Evolutionary conservation across 805 yeast species (phyloP).

Genomic region (Yarrowia hollandica): DNA sequence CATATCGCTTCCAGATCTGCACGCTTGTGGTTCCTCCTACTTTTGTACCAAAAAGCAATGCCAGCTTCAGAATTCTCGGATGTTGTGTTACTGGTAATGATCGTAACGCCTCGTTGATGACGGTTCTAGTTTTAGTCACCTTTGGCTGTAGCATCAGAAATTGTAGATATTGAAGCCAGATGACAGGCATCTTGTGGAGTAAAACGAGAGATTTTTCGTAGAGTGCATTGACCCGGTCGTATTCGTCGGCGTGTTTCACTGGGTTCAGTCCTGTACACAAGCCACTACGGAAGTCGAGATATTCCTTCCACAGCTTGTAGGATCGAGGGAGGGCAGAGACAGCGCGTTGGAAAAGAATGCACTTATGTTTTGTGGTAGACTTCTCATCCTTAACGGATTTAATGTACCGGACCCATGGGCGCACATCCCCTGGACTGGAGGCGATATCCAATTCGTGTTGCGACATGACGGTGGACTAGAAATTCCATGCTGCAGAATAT

Average conservation of each 20-base stretch:
- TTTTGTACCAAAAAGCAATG: slow-evolving; percentile 49
- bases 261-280: slow-evolving; percentile 39
- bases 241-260: slow-evolving; percentile 40
- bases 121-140: slow-evolving; percentile 45
- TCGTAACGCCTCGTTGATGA: slow-evolving; percentile 53
- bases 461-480: slow-evolving; percentile 35
- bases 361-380: slow-evolving; percentile 1
- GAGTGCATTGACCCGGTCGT: slow-evolving; percentile 44
- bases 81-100: slow-evolving; percentile 55
- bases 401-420: slow-evolving; percentile 46
- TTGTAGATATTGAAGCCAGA: slow-evolving; percentile 55
- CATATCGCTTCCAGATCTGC: slow-evolving; percentile 42
- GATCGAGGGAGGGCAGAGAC: slow-evolving; percentile 48
- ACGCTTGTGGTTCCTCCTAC: slow-evolving; percentile 48
- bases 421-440: slow-evolving; percentile 42
- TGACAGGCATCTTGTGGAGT: slow-evolving; percentile 48
- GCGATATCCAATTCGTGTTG: slow-evolving; percentile 49
- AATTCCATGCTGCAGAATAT: slow-evolving; percentile 30
- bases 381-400: neutral
- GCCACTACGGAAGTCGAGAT: slow-evolving; percentile 47
- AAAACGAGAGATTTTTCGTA: slow-evolving; percentile 51
- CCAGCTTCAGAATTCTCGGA: slow-evolving; percentile 55
- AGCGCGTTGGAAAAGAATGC: slow-evolving; percentile 55
- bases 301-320: slow-evolving; percentile 56
- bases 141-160: slow-evolving; percentile 45